These are phyloP conservation scores for Cryptococcus sp. DNA, from an alignment of 1,284 basidiomycete species.

Conservation along the genomic window DNA sequence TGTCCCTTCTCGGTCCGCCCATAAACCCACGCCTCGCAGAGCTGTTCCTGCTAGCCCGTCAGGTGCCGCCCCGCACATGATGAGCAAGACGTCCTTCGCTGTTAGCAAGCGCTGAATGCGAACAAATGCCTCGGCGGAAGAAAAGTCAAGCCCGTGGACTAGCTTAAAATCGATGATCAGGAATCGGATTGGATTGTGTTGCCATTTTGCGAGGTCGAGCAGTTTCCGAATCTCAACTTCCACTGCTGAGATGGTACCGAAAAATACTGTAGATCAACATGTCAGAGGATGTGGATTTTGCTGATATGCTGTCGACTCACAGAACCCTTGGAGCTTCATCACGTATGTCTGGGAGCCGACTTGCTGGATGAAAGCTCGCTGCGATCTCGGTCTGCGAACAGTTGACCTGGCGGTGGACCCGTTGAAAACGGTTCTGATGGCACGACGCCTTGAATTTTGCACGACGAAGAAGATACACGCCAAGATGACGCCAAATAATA, in stretches of 20 bases:
- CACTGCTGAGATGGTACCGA: constrained; percentile 88
- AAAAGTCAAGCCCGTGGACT: constrained; percentile 90
- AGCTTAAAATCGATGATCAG: constrained; percentile 81
- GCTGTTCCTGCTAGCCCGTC: constrained; percentile 69
- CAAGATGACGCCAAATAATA: constrained; percentile 86
- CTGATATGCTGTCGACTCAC: constrained; percentile 18
- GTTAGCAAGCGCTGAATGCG: constrained; percentile 81
- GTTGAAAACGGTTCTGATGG: constrained; percentile 77
- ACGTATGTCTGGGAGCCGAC: constrained; percentile 91
- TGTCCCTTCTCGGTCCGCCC: constrained; percentile 64
- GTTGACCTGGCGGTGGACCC: constrained; percentile 84
- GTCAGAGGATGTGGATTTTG: not conserved
- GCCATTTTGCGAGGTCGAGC: constrained; percentile 73
- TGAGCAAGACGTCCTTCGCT: constrained; percentile 75
- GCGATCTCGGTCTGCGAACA: constrained; percentile 82
- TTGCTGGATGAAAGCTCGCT: constrained; percentile 84
- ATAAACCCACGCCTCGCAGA: constrained; percentile 70
- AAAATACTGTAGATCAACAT: constrained; percentile 64
- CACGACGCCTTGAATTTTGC: constrained; percentile 79
- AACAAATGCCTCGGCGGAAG: constrained; percentile 91
- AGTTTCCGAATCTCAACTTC: constrained; percentile 69
- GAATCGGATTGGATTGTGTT: constrained; percentile 81
- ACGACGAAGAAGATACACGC: constrained; percentile 96
- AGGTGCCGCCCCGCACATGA: constrained; percentile 78
- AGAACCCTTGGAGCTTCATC: constrained; percentile 77